These are phyloP conservation scores for Helianthus tuberosus DNA, from an alignment of 129 eudicot genomes.

Conservation along the genomic window DNA sequence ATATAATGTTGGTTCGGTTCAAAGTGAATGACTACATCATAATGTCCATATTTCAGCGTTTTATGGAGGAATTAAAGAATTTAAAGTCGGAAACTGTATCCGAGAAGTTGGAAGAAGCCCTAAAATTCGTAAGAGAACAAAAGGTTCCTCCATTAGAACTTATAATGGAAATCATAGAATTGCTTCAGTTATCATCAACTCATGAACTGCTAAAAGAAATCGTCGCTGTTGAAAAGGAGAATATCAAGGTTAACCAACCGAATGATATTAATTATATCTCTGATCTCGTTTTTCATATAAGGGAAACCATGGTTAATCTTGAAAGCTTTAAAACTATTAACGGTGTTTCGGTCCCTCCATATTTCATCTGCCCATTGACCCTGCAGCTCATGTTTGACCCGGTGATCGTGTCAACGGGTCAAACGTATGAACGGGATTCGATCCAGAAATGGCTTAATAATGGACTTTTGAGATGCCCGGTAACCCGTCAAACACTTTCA, in stretches of 20 bases:
- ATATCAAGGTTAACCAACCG: conserved; percentile 25
- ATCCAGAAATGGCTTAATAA: conserved; percentile 81
- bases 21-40: conserved; percentile 10
- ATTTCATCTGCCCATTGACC: conserved; percentile 86
- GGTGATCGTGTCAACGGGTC: conserved; percentile 94
- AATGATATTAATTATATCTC: conserved; percentile 40
- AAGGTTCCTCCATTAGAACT: conserved; percentile 41
- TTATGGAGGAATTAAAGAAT: conserved; percentile 57
- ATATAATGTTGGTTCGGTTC: conserved; percentile 6
- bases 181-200: conserved; percentile 51
- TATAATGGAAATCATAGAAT: conserved; percentile 43
- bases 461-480: conserved; percentile 71
- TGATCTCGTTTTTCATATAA: conserved; percentile 60
- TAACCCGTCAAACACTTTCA: conserved; percentile 63
- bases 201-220: conserved; percentile 72
- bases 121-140: conserved; percentile 48
- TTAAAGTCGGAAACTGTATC: conserved; percentile 51
- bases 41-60: conserved; percentile 48
- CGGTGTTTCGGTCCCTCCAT: conserved; percentile 67
- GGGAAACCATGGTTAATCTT: conserved; percentile 53
- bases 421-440: conserved; percentile 78
- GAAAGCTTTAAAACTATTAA: conserved; percentile 52
- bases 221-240: conserved; percentile 78
- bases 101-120: conserved; percentile 55
- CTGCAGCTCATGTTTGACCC: conserved; percentile 87